phyloP scores from a whole-genome alignment of 2,329 filamentous ascomycete species.

The Ascochyta fabae region DNA sequence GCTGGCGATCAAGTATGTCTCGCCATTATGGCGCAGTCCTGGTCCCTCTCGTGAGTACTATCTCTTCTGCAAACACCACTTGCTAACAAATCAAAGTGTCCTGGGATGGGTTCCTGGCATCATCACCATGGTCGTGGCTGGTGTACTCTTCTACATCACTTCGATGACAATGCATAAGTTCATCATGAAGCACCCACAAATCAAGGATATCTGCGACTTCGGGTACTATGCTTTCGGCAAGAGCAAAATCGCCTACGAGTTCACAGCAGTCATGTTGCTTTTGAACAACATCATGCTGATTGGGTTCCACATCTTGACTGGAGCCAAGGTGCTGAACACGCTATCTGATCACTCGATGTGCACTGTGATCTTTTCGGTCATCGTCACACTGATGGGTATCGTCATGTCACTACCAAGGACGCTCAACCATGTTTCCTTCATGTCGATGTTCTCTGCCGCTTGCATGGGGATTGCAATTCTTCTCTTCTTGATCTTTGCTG shows the following conservation, averaged over 20 bases:
- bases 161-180: slow-evolving; percentile 73
- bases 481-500: slow-evolving; percentile 80
- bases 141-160: slow-evolving; percentile 81
- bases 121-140: slow-evolving; percentile 80
- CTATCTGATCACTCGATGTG: slow-evolving; percentile 73
- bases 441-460: slow-evolving; percentile 78
- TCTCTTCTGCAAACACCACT: too few relatives aligned
- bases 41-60: slow-evolving; percentile 73
- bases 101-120: slow-evolving; percentile 85
- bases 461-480: slow-evolving; percentile 91
- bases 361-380: slow-evolving; percentile 78
- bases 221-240: slow-evolving; percentile 91
- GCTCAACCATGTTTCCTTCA: slow-evolving; percentile 77
- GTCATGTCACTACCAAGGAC: slow-evolving; percentile 84
- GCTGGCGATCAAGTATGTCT: slow-evolving; percentile 96
- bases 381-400: slow-evolving; percentile 77
- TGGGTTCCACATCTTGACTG: slow-evolving; percentile 58
- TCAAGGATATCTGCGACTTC: slow-evolving; percentile 90
- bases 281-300: slow-evolving; percentile 91
- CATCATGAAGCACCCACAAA: slow-evolving; percentile 85
- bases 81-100: slow-evolving; percentile 48
- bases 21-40: slow-evolving; percentile 92
- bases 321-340: slow-evolving; percentile 16
- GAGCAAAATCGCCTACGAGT: slow-evolving; percentile 71
- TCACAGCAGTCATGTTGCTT: slow-evolving; percentile 82